These are phyloP conservation scores for Pseudoperonospora humuli DNA, from an alignment of 352 stramenopile genomes.

Conservation along the genomic window DNA sequence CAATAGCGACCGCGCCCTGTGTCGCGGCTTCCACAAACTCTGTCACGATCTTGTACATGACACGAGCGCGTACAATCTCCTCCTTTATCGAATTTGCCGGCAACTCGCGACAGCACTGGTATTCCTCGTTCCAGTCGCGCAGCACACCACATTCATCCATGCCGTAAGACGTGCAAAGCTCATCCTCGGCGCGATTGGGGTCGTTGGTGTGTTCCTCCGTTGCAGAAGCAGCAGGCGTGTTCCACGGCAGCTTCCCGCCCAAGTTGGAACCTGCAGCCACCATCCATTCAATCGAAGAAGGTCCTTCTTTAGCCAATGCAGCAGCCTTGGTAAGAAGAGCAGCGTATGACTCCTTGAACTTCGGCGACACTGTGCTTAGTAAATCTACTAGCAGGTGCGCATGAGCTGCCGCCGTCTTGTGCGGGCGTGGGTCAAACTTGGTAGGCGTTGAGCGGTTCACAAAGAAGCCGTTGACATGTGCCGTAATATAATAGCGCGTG, in stretches of 20 bases:
- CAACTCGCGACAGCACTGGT: slow-evolving; percentile 88
- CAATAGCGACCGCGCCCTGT: slow-evolving; percentile 87
- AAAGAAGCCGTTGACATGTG: slow-evolving; percentile 90
- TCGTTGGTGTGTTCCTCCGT: slow-evolving; percentile 62
- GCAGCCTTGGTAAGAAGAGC: slow-evolving; percentile 77
- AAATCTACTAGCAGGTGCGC: slow-evolving; percentile 80
- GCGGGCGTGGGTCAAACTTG: slow-evolving; percentile 80
- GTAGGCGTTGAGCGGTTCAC: slow-evolving; percentile 81
- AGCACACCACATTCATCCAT: slow-evolving; percentile 89
- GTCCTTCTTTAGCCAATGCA: slow-evolving; percentile 59
- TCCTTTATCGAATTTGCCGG: slow-evolving; percentile 75
- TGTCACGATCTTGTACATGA: slow-evolving; percentile 92
- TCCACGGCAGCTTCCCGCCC: slow-evolving; percentile 74
- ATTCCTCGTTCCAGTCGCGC: slow-evolving; percentile 97
- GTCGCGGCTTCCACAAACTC: slow-evolving; percentile 93
- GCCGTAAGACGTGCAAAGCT: slow-evolving; percentile 83
- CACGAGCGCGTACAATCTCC: slow-evolving; percentile 87
- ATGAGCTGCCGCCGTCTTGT: slow-evolving; percentile 24
- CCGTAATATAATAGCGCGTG: slow-evolving; percentile 79
- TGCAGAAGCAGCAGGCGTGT: slow-evolving; percentile 34
- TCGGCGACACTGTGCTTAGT: slow-evolving; percentile 52
- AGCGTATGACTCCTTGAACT: slow-evolving; percentile 67
- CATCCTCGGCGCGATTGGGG: slow-evolving; percentile 83
- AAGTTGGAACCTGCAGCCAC: slow-evolving; percentile 68
- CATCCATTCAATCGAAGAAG: slow-evolving; percentile 83